phyloP scores from a whole-genome alignment of 1,284 basidiomycete genomes.

The Cryptococcus sp. region DNA sequence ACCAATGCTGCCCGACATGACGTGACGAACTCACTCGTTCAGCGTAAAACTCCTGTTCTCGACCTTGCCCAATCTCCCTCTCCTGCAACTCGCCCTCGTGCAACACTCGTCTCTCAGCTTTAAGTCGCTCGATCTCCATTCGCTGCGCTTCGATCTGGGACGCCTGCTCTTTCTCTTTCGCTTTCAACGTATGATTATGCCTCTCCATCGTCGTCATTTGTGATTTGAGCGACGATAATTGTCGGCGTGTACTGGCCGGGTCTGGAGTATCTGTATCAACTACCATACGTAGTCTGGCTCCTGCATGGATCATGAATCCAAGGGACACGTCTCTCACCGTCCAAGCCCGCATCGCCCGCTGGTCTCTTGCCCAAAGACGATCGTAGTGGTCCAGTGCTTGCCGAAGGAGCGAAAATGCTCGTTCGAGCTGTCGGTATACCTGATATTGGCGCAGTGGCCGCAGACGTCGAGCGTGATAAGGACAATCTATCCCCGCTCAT shows the following conservation, averaged over 20 bases:
- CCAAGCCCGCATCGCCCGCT: conserved; percentile 30
- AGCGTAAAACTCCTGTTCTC: conserved; percentile 31
- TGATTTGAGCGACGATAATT: conserved; percentile 18
- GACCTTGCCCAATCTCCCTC: conserved; percentile 22
- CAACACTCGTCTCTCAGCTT: conserved; percentile 29
- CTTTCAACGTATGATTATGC: conserved; percentile 25
- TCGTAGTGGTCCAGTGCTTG: background rate
- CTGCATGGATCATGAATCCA: background rate
- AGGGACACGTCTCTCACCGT: conserved; percentile 11
- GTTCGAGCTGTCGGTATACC: no score
- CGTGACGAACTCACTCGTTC: conserved; percentile 33
- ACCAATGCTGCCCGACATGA: background rate
- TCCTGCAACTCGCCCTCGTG: conserved; percentile 31
- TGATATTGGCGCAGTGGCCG: background rate
- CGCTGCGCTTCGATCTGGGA: conserved; percentile 31
- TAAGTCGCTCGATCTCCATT: conserved; percentile 30
- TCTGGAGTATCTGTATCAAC: conserved; percentile 11
- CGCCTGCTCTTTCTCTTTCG: conserved; percentile 18
- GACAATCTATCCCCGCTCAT: background rate
- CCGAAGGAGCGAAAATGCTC: no score
- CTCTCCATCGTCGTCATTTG: conserved; percentile 26
- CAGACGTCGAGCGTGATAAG: background rate
- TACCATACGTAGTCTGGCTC: background rate
- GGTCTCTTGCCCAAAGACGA: conserved; percentile 19
- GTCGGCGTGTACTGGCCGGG: conserved; percentile 16